Conservation (phyloP, 331 rosid species). For the Telfairia occidentalis region DNA sequence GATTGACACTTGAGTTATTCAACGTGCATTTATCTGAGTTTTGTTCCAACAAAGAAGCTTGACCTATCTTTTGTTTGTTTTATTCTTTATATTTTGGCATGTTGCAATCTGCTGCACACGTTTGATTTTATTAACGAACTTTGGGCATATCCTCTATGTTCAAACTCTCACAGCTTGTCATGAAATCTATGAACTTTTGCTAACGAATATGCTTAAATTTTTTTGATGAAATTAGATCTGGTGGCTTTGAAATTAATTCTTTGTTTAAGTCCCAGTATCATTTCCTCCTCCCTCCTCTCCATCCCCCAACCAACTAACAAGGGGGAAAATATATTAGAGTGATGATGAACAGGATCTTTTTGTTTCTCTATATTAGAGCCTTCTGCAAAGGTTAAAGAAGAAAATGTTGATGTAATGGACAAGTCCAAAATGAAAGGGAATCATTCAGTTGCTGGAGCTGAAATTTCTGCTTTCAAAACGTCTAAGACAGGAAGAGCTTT, state of each 20-base stretch:
- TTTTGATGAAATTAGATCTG: conserved; percentile 2
- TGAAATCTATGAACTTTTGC: neutral
- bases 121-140: neutral
- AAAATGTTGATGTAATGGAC: conserved; percentile 22
- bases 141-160: neutral
- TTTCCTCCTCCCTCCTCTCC: neutral
- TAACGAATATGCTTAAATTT: neutral
- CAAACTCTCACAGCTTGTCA: neutral
- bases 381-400: conserved; percentile 41
- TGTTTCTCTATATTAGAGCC: conserved; percentile 40
- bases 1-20: neutral
- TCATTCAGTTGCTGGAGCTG: conserved; percentile 29
- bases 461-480: conserved; percentile 24
- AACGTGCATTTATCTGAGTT: neutral
- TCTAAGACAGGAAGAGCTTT: conserved; percentile 29
- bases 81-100: neutral
- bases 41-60: neutral
- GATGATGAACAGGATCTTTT: conserved; percentile 3
- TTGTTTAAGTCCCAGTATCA: neutral
- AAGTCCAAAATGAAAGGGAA: conserved; percentile 41
- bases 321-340: neutral
- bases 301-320: neutral
- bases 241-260: neutral
- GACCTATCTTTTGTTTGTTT: neutral
- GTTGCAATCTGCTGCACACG: neutral